Evolutionary conservation across 1,139 yeast species (phyloP).

Genomic region (Yamadazyma atmosphaerica): DNA sequence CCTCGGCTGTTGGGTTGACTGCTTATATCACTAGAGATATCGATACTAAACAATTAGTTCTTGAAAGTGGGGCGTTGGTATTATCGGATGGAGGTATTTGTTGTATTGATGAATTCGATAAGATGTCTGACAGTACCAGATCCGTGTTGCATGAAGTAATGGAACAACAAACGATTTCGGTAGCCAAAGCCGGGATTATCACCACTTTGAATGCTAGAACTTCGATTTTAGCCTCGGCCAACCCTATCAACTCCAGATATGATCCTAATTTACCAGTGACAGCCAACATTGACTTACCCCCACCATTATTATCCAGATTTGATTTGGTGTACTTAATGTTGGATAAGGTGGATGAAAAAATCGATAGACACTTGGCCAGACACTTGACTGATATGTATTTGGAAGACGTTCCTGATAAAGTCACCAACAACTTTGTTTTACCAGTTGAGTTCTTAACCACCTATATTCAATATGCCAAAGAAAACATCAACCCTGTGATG

Average conservation of each 20-base stretch:
- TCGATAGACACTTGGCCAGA: slow-evolving; percentile 83
- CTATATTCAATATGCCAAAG: slow-evolving; percentile 91
- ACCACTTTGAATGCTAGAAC: slow-evolving; percentile 96
- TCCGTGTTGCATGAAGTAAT: slow-evolving; percentile 97
- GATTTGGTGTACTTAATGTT: slow-evolving; percentile 89
- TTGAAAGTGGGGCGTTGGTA: slow-evolving; percentile 96
- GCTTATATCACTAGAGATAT: slow-evolving; percentile 95
- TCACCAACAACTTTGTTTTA: slow-evolving; percentile 61
- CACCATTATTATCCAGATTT: slow-evolving; percentile 90
- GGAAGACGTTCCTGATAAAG: slow-evolving; percentile 82
- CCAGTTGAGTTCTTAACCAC: slow-evolving; percentile 86
- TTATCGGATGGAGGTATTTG: slow-evolving; percentile 98
- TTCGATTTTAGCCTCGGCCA: slow-evolving; percentile 92
- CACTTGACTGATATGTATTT: slow-evolving; percentile 91
- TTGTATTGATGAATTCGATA: slow-evolving; percentile 98
- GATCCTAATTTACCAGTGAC: slow-evolving; percentile 93
- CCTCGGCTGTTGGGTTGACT: slow-evolving; percentile 98
- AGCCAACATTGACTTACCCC: slow-evolving; percentile 92
- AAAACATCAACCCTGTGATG: slow-evolving; percentile 72
- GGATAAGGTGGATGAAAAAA: slow-evolving; percentile 85
- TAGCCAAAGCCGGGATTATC: slow-evolving; percentile 97
- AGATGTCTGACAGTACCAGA: slow-evolving; percentile 92
- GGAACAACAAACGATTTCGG: slow-evolving; percentile 98
- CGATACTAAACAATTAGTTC: slow-evolving; percentile 88
- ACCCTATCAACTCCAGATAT: slow-evolving; percentile 95